Percentiles rank a stretch among this genome's conserved stretches.
These are phyloP conservation scores for Chrysochromulina tobinii DNA, from an alignment of 78 protist genomes.

Conservation along the genomic window DNA sequence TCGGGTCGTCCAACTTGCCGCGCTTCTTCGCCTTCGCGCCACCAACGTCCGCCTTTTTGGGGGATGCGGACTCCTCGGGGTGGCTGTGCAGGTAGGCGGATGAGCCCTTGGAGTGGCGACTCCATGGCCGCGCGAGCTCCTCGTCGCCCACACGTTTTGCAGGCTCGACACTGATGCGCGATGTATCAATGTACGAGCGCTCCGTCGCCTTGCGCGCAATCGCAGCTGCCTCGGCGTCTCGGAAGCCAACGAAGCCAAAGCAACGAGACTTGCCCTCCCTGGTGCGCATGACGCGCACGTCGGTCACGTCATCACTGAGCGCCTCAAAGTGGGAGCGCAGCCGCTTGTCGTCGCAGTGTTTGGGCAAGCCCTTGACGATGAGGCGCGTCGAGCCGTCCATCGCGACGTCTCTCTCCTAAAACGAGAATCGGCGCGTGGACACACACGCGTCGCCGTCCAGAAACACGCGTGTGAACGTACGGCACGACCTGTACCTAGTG, in stretches of 20 bases:
- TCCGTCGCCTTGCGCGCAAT: conserved; percentile 68
- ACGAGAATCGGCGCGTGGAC: too few species aligned
- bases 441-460: too few species aligned
- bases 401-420: neutral
- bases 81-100: conserved; percentile 38
- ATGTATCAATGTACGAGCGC: conserved; percentile 80
- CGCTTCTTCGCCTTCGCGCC: neutral
- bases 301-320: conserved; percentile 61
- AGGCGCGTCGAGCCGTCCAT: conserved; percentile 33
- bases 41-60: neutral
- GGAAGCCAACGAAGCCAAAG: conserved; percentile 92
- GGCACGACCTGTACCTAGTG: too few species aligned
- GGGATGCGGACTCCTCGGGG: neutral
- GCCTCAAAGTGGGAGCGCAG: conserved; percentile 62
- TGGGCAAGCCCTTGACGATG: conserved; percentile 64
- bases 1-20: neutral
- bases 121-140: conserved; percentile 61
- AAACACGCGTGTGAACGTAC: too few species aligned
- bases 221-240: conserved; percentile 64
- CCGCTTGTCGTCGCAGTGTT: conserved; percentile 41
- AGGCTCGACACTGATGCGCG: conserved; percentile 72
- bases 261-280: conserved; percentile 79
- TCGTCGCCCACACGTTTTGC: conserved; percentile 56
- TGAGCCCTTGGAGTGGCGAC: conserved; percentile 65
- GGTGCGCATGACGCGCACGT: conserved; percentile 44